These are phyloP conservation scores for Ganoderma boninense DNA, from an alignment of 1,284 basidiomycete species.

Conservation along the genomic window DNA sequence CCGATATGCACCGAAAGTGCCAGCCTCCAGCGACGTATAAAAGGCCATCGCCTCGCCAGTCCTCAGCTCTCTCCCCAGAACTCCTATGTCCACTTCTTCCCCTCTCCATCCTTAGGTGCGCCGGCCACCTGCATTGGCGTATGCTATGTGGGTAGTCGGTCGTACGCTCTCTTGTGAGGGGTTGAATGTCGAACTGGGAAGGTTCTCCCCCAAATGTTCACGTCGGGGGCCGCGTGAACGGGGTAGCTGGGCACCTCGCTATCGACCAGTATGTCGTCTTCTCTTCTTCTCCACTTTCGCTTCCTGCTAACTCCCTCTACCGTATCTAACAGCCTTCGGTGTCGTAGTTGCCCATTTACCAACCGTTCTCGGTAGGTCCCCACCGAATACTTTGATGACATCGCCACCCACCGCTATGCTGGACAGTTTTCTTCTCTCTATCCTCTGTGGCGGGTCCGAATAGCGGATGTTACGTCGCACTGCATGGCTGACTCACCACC, in stretches of 20 bases:
- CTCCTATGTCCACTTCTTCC: constrained; percentile 14
- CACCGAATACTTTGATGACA: no score
- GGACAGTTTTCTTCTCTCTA: background rate
- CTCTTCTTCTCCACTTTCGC: background rate
- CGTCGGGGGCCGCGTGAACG: background rate
- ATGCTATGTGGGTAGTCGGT: constrained; percentile 4
- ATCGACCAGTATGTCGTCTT: background rate
- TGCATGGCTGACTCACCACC: constrained; percentile 7
- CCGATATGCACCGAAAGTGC: background rate
- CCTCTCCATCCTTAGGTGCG: background rate
- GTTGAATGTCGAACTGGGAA: background rate
- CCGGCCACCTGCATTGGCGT: background rate
- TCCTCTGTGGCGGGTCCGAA: background rate
- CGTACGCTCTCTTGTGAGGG: constrained; percentile 1
- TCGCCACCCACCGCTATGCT: no score
- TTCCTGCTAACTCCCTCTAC: background rate
- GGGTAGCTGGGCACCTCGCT: background rate
- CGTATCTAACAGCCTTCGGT: background rate
- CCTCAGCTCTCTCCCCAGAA: constrained; percentile 8
- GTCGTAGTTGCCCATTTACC: background rate
- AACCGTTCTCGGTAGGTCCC: background rate
- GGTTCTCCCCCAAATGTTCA: background rate
- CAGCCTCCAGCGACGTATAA: background rate
- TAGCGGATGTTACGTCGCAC: background rate
- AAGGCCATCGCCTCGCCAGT: background rate